Evolutionary conservation across 139 green algal genomes (phyloP).

Genomic region (Chlamydomonas incerta): DNA sequence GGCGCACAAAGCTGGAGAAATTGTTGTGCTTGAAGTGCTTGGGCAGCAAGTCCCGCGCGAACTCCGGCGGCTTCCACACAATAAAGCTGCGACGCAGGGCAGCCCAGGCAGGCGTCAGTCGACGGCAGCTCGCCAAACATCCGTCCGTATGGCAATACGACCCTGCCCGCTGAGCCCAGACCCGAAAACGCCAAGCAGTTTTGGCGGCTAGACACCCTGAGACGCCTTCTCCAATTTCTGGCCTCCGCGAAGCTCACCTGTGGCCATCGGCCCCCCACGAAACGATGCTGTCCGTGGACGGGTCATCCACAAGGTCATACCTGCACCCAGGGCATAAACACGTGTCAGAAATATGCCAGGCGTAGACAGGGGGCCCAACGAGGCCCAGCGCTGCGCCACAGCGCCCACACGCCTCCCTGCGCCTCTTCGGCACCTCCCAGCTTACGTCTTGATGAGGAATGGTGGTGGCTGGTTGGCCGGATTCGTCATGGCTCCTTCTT

Average conservation of each 20-base stretch:
- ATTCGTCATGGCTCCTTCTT: conserved; percentile 1
- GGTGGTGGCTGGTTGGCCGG: conserved; percentile 55
- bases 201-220: no score
- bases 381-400: no score
- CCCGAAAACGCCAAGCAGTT: no score
- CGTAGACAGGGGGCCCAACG: no score
- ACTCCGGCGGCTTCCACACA: conserved; percentile 93
- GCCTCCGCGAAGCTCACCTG: conserved; percentile 69
- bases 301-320: conserved; percentile 95
- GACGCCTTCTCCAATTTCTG: no score
- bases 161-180: no score
- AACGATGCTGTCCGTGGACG: conserved; percentile 80
- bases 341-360: no score
- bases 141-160: no score
- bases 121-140: no score
- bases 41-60: conserved; percentile 91
- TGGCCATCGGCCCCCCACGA: conserved; percentile 87
- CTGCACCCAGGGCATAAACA: conserved; percentile 56
- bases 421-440: no score
- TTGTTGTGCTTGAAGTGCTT: conserved; percentile 99
- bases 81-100: conserved; percentile 79
- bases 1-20: conserved; percentile 95
- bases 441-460: conserved; percentile 79
- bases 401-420: no score
- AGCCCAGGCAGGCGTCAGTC: no score